Percentiles rank a stretch among this genome's conserved stretches.
Evolutionary conservation across 2,329 filamentous ascomycete genomes (phyloP).

Genomic region (Aureobasidium sp.): DNA sequence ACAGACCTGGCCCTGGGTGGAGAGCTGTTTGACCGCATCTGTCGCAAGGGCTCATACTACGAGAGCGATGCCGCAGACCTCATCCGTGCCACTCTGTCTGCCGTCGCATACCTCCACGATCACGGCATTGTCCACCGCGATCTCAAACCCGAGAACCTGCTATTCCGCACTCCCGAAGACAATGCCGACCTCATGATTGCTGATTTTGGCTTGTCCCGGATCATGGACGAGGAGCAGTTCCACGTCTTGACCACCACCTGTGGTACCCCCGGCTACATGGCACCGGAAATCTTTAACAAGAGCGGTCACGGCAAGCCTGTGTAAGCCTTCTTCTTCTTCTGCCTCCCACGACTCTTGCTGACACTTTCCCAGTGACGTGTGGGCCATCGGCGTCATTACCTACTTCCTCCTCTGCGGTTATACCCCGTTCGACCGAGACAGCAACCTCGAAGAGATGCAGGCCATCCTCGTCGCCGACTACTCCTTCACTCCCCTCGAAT

Average conservation of each 20-base stretch:
- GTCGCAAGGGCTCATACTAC: constrained; percentile 96
- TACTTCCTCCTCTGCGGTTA: constrained; percentile 98
- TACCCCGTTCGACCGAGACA: constrained; percentile 95
- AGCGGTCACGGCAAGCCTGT: constrained; percentile 96
- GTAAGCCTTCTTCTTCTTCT: constrained; percentile 33
- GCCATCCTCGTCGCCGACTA: constrained; percentile 96
- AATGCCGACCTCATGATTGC: constrained; percentile 95
- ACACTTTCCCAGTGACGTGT: constrained; percentile 62
- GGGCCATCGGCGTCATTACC: constrained; percentile 97
- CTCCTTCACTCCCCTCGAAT: constrained; percentile 86
- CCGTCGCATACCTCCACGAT: constrained; percentile 97
- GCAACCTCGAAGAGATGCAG: constrained; percentile 98
- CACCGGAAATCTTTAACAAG: constrained; percentile 98
- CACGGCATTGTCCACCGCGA: constrained; percentile 98
- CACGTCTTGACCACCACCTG: constrained; percentile 97
- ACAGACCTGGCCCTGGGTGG: constrained; percentile 94
- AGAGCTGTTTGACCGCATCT: constrained; percentile 97
- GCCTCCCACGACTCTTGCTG: background rate
- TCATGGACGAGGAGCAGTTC: constrained; percentile 99
- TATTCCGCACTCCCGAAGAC: constrained; percentile 95
- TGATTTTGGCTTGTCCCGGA: constrained; percentile 89
- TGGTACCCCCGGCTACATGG: constrained; percentile 98
- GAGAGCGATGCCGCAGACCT: constrained; percentile 94
- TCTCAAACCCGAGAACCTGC: constrained; percentile 91
- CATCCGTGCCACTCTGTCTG: constrained; percentile 87